phyloP scores from a whole-genome alignment of 805 yeast species.

The Candida coleopterorum region DNA sequence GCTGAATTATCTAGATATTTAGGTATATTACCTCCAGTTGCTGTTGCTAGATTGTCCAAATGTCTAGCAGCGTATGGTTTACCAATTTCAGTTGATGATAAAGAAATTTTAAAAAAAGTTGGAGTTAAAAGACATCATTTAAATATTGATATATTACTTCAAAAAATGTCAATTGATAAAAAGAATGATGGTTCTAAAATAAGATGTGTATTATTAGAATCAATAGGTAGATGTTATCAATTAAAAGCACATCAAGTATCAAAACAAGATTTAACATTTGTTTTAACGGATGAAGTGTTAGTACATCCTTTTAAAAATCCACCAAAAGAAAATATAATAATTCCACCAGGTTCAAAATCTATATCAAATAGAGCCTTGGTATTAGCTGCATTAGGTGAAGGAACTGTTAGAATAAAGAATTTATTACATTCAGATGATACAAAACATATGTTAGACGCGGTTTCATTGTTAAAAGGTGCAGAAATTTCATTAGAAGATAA shows the following conservation, averaged over 20 bases:
- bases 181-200: slow-evolving; percentile 92
- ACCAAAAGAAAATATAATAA: slow-evolving; percentile 44
- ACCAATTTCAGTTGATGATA: slow-evolving; percentile 75
- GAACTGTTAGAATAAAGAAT: slow-evolving; percentile 78
- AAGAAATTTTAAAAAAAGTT: slow-evolving; percentile 57
- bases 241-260: slow-evolving; percentile 79
- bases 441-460: slow-evolving; percentile 88
- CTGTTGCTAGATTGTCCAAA: slow-evolving; percentile 84
- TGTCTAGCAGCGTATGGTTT: slow-evolving; percentile 81
- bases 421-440: slow-evolving; percentile 95
- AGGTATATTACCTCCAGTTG: slow-evolving; percentile 86
- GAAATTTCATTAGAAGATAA: slow-evolving; percentile 75
- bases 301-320: slow-evolving; percentile 53
- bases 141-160: slow-evolving; percentile 68
- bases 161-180: slow-evolving; percentile 93
- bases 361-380: slow-evolving; percentile 93
- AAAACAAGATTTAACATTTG: slow-evolving; percentile 75
- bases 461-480: slow-evolving; percentile 75
- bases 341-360: slow-evolving; percentile 97
- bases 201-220: slow-evolving; percentile 76
- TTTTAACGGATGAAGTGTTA: slow-evolving; percentile 74
- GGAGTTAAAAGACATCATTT: slow-evolving; percentile 59
- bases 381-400: slow-evolving; percentile 86
- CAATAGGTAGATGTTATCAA: slow-evolving; percentile 87
- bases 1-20: slow-evolving; percentile 92